Evolutionary conservation across 108 stramenopile genomes (phyloP).

Genomic region (Cyclotella baltica): DNA sequence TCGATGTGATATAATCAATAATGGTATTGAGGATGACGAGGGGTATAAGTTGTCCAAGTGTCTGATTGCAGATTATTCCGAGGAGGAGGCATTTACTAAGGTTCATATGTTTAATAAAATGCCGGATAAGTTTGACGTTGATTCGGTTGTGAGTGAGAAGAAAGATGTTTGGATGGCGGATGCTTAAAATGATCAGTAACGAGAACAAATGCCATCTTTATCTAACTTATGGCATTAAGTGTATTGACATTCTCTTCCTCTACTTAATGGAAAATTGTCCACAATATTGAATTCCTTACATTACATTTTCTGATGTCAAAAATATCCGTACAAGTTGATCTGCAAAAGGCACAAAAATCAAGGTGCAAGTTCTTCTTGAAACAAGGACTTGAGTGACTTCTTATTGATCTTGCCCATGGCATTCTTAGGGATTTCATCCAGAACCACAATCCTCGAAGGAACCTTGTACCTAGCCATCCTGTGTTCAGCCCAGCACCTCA

Average conservation of each 20-base stretch:
- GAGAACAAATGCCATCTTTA: too few relatives aligned
- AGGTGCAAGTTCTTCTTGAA: slow-evolving; percentile 18
- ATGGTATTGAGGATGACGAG: slow-evolving; percentile 76
- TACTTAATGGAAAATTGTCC: too few relatives aligned
- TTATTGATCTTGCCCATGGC: slow-evolving; percentile 84
- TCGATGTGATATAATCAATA: slow-evolving; percentile 80
- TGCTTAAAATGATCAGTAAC: too few relatives aligned
- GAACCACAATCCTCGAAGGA: slow-evolving; percentile 43
- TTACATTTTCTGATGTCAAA: background rate
- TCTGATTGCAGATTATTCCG: slow-evolving; percentile 65
- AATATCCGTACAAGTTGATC: background rate
- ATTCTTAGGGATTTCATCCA: slow-evolving; percentile 68
- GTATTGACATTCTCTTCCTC: too few relatives aligned
- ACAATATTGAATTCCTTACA: background rate
- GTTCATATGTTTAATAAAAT: slow-evolving; percentile 81
- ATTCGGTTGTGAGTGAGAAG: slow-evolving; percentile 69
- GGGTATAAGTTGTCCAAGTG: slow-evolving; percentile 63
- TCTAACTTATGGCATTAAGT: too few relatives aligned
- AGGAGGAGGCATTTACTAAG: slow-evolving; percentile 59
- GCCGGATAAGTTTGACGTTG: slow-evolving; percentile 78
- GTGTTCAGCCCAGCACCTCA: slow-evolving; percentile 48
- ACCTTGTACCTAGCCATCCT: slow-evolving; percentile 56
- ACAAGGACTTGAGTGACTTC: slow-evolving; percentile 52
- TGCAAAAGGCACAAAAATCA: background rate
- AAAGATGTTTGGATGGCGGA: slow-evolving; percentile 62